Evolutionary conservation across 129 eudicot species (phyloP), one percentile per base, ranked within the genome.

Genomic region (Escallonia rubra): DNA sequence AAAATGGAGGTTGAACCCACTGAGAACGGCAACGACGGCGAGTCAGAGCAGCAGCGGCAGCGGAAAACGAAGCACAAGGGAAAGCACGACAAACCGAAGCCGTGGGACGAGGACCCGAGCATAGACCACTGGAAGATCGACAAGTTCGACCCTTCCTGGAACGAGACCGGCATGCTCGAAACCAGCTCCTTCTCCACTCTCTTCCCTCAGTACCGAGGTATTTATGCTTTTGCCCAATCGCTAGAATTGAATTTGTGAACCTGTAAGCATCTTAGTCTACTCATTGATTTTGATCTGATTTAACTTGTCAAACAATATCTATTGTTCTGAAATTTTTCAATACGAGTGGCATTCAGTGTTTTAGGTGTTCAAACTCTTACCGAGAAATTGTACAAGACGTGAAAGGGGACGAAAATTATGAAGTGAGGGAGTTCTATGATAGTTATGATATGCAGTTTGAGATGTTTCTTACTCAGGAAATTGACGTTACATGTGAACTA

Each of bases 61-160:
- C 59, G 44, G 73, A 59, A 50, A 70, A 40, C 76, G 44, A 93
- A 69, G 74, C 95, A 93, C 78, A 93, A 89, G 79, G 99, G 99
- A 41, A 93, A 93, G 78, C 99, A 93, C 76, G 93, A 93, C 68
- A 93, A 93, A 79, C 86, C 84, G 8, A 93, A 93, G 83, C 99
- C 99, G 41, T 87, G 93, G 96, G 99, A 89, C 54, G 83, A 77
- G 4, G 85, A 74, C 70, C 76, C 81, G 0, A 74, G 63, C 46
- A 72, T 81, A 53, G 98, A 89, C 62, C 91, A 73, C 23, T 93
- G 99, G 97, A 80, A 85, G 72, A 60, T 94, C 10, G 96, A 91
- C 13, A 91, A 85, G 71, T 91, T 91, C 66, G 93, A 82, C 39
- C 90, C 96, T 16, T 72, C 88, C 46, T 81, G 88, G 82, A 85